These are phyloP conservation scores for Platanthera zijinensis DNA, from an alignment of 106 monocot genomes.

Conservation along the genomic window DNA sequence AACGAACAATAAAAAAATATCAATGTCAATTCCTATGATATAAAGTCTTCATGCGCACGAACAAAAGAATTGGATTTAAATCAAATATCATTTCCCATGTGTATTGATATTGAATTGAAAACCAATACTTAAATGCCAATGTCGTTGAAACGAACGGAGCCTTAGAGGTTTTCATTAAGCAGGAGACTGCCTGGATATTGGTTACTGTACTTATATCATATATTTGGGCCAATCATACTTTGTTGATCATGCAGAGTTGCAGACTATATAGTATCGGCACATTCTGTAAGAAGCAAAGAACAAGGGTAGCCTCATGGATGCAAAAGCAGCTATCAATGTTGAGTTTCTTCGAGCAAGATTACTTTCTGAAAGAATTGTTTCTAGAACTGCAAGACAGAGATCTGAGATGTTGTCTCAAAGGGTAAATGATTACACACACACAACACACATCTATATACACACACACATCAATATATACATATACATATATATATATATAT, in stretches of 20 bases:
- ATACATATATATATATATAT: too few species aligned
- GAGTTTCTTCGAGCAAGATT: conserved; percentile 92
- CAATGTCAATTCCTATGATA: too few species aligned
- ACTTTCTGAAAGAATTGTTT: conserved; percentile 89
- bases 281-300: neutral
- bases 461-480: too few species aligned
- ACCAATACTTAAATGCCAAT: too few species aligned
- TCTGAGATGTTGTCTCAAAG: conserved; percentile 77
- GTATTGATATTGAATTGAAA: too few species aligned
- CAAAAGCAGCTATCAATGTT: conserved; percentile 78
- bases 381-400: conserved; percentile 76
- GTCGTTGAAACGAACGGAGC: too few species aligned
- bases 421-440: conserved; percentile 33
- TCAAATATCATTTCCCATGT: too few species aligned
- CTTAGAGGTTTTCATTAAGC: neutral
- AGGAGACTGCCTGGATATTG: neutral
- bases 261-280: neutral
- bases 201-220: neutral
- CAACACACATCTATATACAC: too few species aligned
- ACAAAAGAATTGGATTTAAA: too few species aligned
- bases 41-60: too few species aligned
- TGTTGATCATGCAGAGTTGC: neutral
- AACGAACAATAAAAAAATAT: too few species aligned
- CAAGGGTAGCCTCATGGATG: conserved; percentile 22
- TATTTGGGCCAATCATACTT: neutral